Evolutionary conservation across 2,329 filamentous ascomycete genomes (phyloP).

Genomic region (Massarina eburnea): DNA sequence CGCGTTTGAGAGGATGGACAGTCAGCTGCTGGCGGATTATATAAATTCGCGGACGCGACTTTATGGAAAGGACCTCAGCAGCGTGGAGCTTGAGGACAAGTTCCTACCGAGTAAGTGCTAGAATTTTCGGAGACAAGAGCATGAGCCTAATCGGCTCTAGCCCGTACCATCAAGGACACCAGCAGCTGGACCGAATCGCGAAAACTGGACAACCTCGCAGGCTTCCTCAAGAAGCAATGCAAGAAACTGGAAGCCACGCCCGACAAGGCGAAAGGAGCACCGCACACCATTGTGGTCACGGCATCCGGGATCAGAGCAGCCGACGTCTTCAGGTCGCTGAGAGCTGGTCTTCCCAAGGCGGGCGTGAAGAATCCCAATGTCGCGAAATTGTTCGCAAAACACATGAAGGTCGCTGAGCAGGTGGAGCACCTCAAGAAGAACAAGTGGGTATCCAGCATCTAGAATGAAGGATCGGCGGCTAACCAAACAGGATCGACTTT

Average conservation of each 20-base stretch:
- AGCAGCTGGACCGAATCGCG: conserved; percentile 70
- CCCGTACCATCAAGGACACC: conserved; percentile 75
- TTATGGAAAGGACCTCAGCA: conserved; percentile 78
- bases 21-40: conserved; percentile 79
- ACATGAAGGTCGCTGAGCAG: conserved; percentile 92
- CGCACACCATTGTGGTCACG: conserved; percentile 86
- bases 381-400: conserved; percentile 95
- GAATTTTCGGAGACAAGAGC: background rate
- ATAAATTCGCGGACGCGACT: conserved; percentile 75
- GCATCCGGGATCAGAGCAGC: conserved; percentile 83
- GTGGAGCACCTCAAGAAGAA: conserved; percentile 70
- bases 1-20: conserved; percentile 80
- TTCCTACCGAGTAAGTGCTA: conserved; percentile 69
- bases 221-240: conserved; percentile 72
- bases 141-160: conserved; percentile 49
- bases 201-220: conserved; percentile 71
- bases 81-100: conserved; percentile 81
- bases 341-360: conserved; percentile 52
- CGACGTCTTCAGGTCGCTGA: conserved; percentile 78
- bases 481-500: conserved; percentile 68
- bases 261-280: conserved; percentile 59
- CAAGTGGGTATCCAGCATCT: conserved; percentile 42
- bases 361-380: conserved; percentile 69
- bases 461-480: background rate
- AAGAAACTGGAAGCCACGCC: conserved; percentile 65